Percentiles rank a stretch among this genome's conserved stretches.
Conservation (phyloP, 768 basidiomycete species). For the Kwoniella botswanensis region DNA sequence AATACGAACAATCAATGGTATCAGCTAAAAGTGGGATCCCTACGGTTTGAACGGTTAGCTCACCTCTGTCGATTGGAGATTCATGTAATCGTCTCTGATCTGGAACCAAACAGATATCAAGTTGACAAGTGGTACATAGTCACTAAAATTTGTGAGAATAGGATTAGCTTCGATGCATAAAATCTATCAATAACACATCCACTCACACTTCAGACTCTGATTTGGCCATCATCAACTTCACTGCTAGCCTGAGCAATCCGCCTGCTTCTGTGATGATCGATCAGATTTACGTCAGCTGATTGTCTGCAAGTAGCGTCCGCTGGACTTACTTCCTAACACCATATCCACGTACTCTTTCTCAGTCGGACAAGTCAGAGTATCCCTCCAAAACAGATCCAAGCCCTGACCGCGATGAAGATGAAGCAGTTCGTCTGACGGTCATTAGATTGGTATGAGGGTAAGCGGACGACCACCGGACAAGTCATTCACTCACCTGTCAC, state of each 20-base stretch:
- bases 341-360: constrained; percentile 94
- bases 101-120: constrained; percentile 94
- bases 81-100: constrained; percentile 97
- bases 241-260: constrained; percentile 84
- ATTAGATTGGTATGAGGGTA: neutral
- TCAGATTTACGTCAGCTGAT: neutral
- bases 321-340: constrained; percentile 86
- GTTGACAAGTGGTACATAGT: constrained; percentile 91
- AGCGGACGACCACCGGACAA: neutral
- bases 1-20: neutral
- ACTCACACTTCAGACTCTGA: constrained; percentile 59
- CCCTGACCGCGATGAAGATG: constrained; percentile 96
- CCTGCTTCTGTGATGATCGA: constrained; percentile 74
- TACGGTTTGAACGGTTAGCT: constrained; percentile 18
- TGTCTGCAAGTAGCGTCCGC: neutral
- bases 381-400: constrained; percentile 91
- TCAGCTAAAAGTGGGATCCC: neutral
- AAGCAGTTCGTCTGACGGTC: constrained; percentile 66
- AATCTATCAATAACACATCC: neutral
- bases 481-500: constrained; percentile 68
- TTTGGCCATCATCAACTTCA: constrained; percentile 93
- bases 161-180: neutral
- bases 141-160: constrained; percentile 61
- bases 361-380: constrained; percentile 84
- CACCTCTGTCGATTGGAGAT: constrained; percentile 84